Conservation (phyloP, 345 rosid species). For the Lagerstroemia speciosa region DNA sequence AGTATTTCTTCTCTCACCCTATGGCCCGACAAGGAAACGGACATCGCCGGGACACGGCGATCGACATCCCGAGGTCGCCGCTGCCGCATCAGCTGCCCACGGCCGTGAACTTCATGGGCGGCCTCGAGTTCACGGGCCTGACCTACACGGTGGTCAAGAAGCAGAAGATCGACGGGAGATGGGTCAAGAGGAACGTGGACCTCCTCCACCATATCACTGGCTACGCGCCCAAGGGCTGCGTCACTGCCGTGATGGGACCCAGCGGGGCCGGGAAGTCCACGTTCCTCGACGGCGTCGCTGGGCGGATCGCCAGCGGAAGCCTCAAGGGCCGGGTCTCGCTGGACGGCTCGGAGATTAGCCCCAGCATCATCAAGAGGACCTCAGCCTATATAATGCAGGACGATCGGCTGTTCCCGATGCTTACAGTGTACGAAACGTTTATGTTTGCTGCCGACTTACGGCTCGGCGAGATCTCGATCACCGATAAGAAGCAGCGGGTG, state of each 20-base stretch:
- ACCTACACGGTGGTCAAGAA: slow-evolving; percentile 44
- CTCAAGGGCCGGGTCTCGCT: slow-evolving; percentile 44
- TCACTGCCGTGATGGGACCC: slow-evolving; percentile 68
- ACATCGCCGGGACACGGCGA: slow-evolving; percentile 21
- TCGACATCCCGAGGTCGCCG: slow-evolving; percentile 29
- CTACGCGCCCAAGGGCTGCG: slow-evolving; percentile 51
- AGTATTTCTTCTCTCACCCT: neutral
- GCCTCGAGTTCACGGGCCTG: slow-evolving; percentile 40
- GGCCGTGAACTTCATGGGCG: slow-evolving; percentile 28
- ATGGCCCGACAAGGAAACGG: slow-evolving; percentile 11
- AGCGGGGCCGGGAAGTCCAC: slow-evolving; percentile 75
- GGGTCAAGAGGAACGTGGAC: slow-evolving; percentile 40
- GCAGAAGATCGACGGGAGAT: slow-evolving; percentile 35
- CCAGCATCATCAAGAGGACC: slow-evolving; percentile 50
- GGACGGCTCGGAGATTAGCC: slow-evolving; percentile 38
- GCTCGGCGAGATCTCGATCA: slow-evolving; percentile 29
- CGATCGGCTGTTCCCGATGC: slow-evolving; percentile 55
- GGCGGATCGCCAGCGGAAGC: slow-evolving; percentile 55
- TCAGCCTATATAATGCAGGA: slow-evolving; percentile 74
- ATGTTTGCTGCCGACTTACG: slow-evolving; percentile 67
- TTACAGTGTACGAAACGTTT: slow-evolving; percentile 59
- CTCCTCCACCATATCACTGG: slow-evolving; percentile 49
- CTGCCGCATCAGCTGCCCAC: slow-evolving; percentile 7
- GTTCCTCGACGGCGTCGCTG: slow-evolving; percentile 48
- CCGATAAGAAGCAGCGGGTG: slow-evolving; percentile 41